Evolutionary conservation across 2,329 filamentous ascomycete species (phyloP).

Genomic region (Hypomyces rosellus): DNA sequence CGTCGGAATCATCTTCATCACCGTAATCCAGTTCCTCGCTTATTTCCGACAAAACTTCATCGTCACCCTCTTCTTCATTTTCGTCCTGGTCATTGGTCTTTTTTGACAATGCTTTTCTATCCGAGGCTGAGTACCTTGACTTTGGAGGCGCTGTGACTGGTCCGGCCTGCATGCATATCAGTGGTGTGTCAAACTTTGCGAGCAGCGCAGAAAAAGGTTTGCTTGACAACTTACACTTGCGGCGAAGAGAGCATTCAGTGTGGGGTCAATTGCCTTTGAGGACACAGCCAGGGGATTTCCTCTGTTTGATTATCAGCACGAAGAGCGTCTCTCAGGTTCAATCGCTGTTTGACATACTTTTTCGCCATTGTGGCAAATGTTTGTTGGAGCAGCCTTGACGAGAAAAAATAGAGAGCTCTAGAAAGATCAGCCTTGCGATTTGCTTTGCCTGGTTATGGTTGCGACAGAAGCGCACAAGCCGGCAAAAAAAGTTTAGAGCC

Average conservation of each 20-base stretch:
- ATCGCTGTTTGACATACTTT: conserved; percentile 15
- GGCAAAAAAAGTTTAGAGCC: conserved; percentile 9
- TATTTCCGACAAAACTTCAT: conserved; percentile 28
- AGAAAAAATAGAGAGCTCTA: not conserved
- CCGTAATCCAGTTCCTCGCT: conserved; percentile 29
- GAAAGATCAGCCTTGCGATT: not conserved
- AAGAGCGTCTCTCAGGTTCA: not conserved
- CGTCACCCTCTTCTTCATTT: conserved; percentile 25
- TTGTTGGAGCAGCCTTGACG: not conserved
- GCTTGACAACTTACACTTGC: conserved; percentile 54
- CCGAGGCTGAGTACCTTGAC: conserved; percentile 37
- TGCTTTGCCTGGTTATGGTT: conserved; percentile 5
- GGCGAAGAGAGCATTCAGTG: conserved; percentile 63
- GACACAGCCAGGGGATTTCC: conserved; percentile 36
- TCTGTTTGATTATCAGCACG: conserved; percentile 23
- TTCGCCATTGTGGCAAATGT: conserved; percentile 15
- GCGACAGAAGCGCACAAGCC: conserved; percentile 8
- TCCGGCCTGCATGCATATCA: conserved; percentile 37
- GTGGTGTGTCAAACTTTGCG: not conserved
- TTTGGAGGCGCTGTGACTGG: conserved; percentile 42
- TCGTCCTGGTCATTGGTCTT: conserved; percentile 24
- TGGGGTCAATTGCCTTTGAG: conserved; percentile 58
- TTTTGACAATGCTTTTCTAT: conserved; percentile 27
- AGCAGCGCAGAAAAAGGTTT: not conserved
- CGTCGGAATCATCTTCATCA: conserved; percentile 26